Evolutionary conservation across 257 asterid species (phyloP).

Genomic region (Primulina eburnea): DNA sequence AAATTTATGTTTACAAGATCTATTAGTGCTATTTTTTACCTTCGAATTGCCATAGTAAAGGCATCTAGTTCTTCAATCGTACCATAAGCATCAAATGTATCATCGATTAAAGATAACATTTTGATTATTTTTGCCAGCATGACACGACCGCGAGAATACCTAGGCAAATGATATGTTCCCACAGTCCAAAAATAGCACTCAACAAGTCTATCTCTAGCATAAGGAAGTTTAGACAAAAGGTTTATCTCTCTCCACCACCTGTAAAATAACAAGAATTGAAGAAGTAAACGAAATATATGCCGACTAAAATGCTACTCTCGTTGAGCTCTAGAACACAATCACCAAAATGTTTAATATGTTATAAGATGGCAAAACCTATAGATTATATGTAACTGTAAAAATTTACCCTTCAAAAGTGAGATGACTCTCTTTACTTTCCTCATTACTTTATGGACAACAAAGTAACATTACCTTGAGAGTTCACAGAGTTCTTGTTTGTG

Average conservation of each 20-base stretch:
- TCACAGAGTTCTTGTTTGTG: conserved; percentile 22
- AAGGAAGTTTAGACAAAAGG: conserved; percentile 16
- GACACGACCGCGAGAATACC: conserved; percentile 17
- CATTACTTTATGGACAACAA: too few species aligned
- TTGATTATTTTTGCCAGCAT: conserved; percentile 21
- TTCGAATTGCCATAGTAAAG: conserved; percentile 12
- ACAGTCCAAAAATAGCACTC: conserved; percentile 31
- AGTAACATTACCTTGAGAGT: conserved; percentile 16
- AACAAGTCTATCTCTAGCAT: conserved; percentile 27
- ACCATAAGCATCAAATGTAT: conserved; percentile 30
- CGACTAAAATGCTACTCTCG: too few species aligned
- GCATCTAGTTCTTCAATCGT: conserved; percentile 17
- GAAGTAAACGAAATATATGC: too few species aligned
- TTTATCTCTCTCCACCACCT: conserved; percentile 30
- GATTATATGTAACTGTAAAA: too few species aligned
- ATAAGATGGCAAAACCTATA: too few species aligned
- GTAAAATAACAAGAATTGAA: neutral
- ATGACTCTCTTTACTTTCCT: too few species aligned
- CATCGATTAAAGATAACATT: conserved; percentile 20
- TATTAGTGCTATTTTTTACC: neutral
- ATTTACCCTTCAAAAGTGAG: too few species aligned
- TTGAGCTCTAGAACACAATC: too few species aligned
- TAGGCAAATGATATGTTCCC: conserved; percentile 24
- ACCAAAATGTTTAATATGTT: too few species aligned
- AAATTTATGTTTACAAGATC: neutral